Evolutionary conservation across 176 grass and related monocot species (phyloP).

Genomic region (Elaeis guineensis): DNA sequence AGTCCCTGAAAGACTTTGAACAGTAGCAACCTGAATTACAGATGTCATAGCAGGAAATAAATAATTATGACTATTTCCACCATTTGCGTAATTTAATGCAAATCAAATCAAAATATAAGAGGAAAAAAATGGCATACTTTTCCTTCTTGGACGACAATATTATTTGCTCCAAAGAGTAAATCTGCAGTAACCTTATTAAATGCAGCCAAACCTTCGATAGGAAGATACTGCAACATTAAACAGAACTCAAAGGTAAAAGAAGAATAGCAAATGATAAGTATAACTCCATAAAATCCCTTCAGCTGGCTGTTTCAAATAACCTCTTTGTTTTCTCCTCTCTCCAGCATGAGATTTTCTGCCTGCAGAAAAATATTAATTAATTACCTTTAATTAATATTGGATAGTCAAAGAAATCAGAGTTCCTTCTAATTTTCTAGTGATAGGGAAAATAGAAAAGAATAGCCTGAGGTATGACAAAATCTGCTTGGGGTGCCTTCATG

Average conservation of each 20-base stretch:
- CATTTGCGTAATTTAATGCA: no score
- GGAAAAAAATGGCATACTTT: constrained; percentile 30
- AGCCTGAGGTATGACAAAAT: no score
- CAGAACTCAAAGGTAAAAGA: constrained; percentile 9
- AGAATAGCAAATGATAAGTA: neutral
- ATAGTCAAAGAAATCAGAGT: no score
- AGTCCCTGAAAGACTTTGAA: constrained; percentile 90
- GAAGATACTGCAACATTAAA: constrained; percentile 69
- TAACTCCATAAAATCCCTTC: neutral
- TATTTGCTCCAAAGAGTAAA: constrained; percentile 77
- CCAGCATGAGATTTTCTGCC: constrained; percentile 90
- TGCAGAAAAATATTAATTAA: constrained; percentile 16
- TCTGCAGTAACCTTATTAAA: constrained; percentile 96
- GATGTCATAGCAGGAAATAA: no score
- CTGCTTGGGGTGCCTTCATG: no score
- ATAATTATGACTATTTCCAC: no score
- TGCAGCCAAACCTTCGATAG: constrained; percentile 88
- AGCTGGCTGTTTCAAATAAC: constrained; percentile 25
- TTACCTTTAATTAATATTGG: constrained; percentile 6
- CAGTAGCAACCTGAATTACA: constrained; percentile 65
- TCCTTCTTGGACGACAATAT: constrained; percentile 58
- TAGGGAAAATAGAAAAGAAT: no score
- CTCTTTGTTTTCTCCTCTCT: constrained; percentile 96
- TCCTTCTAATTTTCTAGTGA: no score
- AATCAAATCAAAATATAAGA: neutral